A percentile compares a stretch with the other conserved stretches of the same genome.
These are phyloP conservation scores for Yarrowia sp. DNA, from an alignment of 805 yeast genomes.

Conservation along the genomic window DNA sequence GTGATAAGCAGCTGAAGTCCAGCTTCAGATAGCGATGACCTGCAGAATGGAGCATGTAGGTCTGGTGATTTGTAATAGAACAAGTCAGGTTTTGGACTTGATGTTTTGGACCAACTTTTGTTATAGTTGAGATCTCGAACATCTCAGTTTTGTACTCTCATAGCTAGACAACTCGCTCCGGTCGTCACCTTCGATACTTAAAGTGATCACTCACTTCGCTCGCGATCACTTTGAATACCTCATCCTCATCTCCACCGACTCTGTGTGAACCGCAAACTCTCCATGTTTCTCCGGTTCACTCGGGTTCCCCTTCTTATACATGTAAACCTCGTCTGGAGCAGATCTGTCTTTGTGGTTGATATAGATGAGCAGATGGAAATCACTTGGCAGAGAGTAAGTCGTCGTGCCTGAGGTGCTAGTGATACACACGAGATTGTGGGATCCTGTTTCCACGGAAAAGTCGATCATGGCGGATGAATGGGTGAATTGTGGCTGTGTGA, in stretches of 20 bases:
- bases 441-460: conserved; percentile 9
- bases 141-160: too few relatives aligned
- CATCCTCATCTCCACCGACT: neutral
- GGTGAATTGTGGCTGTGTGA: too few relatives aligned
- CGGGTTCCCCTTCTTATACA: conserved; percentile 21
- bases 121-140: too few relatives aligned
- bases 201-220: too few relatives aligned
- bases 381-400: neutral
- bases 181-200: too few relatives aligned
- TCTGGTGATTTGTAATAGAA: too few relatives aligned
- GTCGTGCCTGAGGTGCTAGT: neutral
- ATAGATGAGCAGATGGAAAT: conserved; percentile 21
- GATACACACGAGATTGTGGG: neutral
- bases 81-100: too few relatives aligned
- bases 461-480: neutral
- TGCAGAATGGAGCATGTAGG: too few relatives aligned
- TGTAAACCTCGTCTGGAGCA: conserved; percentile 12
- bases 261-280: neutral
- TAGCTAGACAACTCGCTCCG: too few relatives aligned
- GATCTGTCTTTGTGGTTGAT: conserved; percentile 17
- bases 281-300: conserved; percentile 3
- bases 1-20: too few relatives aligned
- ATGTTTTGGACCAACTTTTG: too few relatives aligned
- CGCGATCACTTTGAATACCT: neutral
- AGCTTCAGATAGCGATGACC: too few relatives aligned